A percentile compares a stretch with the other conserved stretches of the same genome.
phyloP scores from a whole-genome alignment of 352 stramenopile genomes.

The Nothophytophthora sp. region DNA sequence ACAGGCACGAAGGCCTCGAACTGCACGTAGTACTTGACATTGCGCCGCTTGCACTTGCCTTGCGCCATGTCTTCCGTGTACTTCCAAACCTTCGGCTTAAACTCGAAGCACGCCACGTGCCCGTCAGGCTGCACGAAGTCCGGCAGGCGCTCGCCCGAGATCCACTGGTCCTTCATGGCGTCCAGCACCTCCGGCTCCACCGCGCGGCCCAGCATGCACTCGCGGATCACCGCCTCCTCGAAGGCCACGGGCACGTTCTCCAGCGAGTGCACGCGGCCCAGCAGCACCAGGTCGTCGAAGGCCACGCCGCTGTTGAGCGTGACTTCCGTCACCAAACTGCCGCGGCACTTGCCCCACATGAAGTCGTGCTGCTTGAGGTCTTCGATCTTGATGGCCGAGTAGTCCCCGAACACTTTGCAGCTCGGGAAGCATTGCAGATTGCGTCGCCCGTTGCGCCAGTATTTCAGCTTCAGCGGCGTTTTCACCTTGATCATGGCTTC shows the following conservation, averaged over 20 bases:
- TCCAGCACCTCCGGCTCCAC: constrained; percentile 81
- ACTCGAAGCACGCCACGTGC: constrained; percentile 81
- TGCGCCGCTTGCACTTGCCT: constrained; percentile 87
- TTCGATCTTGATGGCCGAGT: constrained; percentile 89
- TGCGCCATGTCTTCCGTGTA: constrained; percentile 90
- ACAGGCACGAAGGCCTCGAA: constrained; percentile 87
- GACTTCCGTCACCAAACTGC: constrained; percentile 81
- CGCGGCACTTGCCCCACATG: constrained; percentile 90
- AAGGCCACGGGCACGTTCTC: constrained; percentile 87
- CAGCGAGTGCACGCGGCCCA: constrained; percentile 82
- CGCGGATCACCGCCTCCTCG: constrained; percentile 78
- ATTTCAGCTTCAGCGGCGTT: constrained; percentile 85
- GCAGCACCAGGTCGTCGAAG: constrained; percentile 80
- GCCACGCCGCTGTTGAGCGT: constrained; percentile 82
- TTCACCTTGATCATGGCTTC: constrained; percentile 90
- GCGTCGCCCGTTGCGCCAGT: constrained; percentile 89
- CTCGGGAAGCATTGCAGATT: constrained; percentile 91
- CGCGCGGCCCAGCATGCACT: constrained; percentile 84
- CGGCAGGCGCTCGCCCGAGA: constrained; percentile 77
- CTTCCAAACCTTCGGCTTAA: constrained; percentile 91
- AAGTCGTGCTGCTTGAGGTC: constrained; percentile 90
- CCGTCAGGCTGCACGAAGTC: constrained; percentile 81
- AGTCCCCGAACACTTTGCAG: constrained; percentile 91
- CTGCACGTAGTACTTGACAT: constrained; percentile 90
- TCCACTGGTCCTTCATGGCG: constrained; percentile 86